phyloP scores from a whole-genome alignment of 129 eudicot species.

The Helianthus tuberosus region DNA sequence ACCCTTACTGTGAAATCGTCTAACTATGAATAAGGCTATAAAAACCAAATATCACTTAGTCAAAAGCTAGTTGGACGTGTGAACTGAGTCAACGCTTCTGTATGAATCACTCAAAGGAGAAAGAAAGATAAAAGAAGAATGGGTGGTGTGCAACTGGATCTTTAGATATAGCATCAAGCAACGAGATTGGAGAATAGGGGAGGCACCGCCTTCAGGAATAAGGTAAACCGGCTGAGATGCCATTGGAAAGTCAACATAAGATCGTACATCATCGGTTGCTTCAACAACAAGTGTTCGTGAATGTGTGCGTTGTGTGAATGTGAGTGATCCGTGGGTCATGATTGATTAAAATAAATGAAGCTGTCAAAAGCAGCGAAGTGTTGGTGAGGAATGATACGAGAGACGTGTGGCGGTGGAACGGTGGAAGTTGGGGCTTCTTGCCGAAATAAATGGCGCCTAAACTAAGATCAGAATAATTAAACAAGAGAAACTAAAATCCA shows the following conservation, averaged over 20 bases:
- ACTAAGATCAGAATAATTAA: too few species aligned
- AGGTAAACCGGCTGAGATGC: not conserved
- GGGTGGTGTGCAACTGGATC: slow-evolving; percentile 41
- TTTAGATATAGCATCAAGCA: slow-evolving; percentile 5
- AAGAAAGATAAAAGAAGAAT: not conserved
- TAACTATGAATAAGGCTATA: not conserved
- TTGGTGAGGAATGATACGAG: not conserved
- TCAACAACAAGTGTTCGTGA: slow-evolving; percentile 29
- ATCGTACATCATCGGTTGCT: slow-evolving; percentile 32
- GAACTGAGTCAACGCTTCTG: slow-evolving; percentile 19
- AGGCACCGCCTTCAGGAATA: not conserved
- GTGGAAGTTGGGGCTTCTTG: slow-evolving; percentile 25
- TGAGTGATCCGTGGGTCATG: slow-evolving; percentile 17
- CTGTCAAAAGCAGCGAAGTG: slow-evolving; percentile 41
- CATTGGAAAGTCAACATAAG: slow-evolving; percentile 32
- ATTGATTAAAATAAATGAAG: slow-evolving; percentile 3
- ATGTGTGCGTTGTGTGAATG: slow-evolving; percentile 25
- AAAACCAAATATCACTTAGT: not conserved
- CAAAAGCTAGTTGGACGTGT: slow-evolving; percentile 2
- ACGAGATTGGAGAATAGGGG: slow-evolving; percentile 47
- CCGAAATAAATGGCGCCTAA: slow-evolving; percentile 30
- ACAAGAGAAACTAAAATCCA: too few species aligned
- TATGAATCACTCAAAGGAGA: slow-evolving; percentile 50
- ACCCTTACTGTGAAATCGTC: not conserved
- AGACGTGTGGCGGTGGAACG: slow-evolving; percentile 14